Base-by-base conservation (phyloP, 495 filamentous ascomycete genomes). In the Aspergillus olivimuriae region DNA sequence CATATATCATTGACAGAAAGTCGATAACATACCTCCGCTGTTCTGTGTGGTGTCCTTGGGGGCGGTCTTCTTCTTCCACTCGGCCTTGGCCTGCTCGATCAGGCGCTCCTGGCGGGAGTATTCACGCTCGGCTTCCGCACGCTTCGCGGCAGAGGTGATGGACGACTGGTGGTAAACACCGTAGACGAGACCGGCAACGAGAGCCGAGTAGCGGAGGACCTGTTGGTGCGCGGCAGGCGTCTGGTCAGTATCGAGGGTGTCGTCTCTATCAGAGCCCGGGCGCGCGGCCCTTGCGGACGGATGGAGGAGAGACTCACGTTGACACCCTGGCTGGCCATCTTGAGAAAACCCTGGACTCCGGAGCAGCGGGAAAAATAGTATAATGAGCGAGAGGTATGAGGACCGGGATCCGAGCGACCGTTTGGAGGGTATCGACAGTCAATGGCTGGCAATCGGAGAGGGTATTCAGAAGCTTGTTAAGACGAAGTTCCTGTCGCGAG, bases 191-290 rank as follows among this genome's bases (percentile, higher is more conserved):
- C 92, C 92, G 56, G 84, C 66, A 53, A 78, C 82, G 49, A 97
- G 84, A 58, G 89, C 89, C 51, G 86, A 84, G 71, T 89, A 99
- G 59, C 92, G 89, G 66, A 97, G 77, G 64, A 99, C 89, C 94
- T 98, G 65, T 43, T 47, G 55, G 41, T 34, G 44, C 51, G 4
- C 41, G 51, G 42, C 11, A 35, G 11, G 12, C 11, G 20, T 32
- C 12, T 4, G 28, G 44, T 53, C 34, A 51, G 44, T 39, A 50
- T 33, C 26, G 20, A 37, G 41, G 35, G 38, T 40, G 45, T 42
- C 46, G 24, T n/a, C 18, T 37, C 14, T 45, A 44, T 56, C 43
- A 18, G 24, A 11, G 39, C 38, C 44, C 40, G 48, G 49, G 32
- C 30, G 43, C 44, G 32, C 35, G 22, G 39, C 31, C 44, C 46